These are phyloP conservation scores for Lipomyces starkeyi DNA, from an alignment of 805 yeast genomes.

Conservation along the genomic window DNA sequence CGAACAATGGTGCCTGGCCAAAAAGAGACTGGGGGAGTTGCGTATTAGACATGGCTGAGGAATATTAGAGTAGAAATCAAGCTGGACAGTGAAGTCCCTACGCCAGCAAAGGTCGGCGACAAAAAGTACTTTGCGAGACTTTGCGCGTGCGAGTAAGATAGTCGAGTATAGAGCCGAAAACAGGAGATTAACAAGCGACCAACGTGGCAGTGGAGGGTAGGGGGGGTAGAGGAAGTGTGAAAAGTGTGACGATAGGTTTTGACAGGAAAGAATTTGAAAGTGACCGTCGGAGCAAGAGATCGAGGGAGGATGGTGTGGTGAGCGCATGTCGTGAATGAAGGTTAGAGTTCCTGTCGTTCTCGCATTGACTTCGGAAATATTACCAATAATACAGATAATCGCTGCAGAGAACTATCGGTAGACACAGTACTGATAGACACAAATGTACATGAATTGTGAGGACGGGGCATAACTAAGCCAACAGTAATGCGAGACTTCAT, in stretches of 20 bases:
- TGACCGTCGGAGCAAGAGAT: neutral
- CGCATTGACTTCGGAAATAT: slow-evolving; percentile 1
- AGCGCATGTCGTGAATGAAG: neutral
- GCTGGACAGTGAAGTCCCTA: neutral
- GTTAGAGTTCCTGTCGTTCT: neutral
- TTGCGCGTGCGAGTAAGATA: neutral
- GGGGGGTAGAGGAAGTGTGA: no score
- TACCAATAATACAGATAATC: neutral
- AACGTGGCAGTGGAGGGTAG: neutral
- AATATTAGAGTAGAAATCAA: neutral
- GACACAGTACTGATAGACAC: neutral
- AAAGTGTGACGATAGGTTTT: neutral
- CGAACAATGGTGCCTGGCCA: neutral
- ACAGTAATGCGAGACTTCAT: neutral
- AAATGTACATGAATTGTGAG: neutral
- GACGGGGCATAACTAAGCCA: neutral
- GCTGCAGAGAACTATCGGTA: neutral
- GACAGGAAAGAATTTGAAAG: neutral
- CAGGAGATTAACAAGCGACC: neutral
- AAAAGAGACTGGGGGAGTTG: neutral
- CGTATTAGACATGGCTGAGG: neutral
- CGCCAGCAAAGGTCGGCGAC: neutral
- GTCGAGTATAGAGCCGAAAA: neutral
- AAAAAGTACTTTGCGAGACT: neutral
- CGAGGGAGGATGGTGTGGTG: neutral